Percentiles rank a stretch among this genome's conserved stretches.
These are phyloP conservation scores for Phyllachora maydis DNA, from an alignment of 2,329 filamentous ascomycete genomes.

Conservation along the genomic window DNA sequence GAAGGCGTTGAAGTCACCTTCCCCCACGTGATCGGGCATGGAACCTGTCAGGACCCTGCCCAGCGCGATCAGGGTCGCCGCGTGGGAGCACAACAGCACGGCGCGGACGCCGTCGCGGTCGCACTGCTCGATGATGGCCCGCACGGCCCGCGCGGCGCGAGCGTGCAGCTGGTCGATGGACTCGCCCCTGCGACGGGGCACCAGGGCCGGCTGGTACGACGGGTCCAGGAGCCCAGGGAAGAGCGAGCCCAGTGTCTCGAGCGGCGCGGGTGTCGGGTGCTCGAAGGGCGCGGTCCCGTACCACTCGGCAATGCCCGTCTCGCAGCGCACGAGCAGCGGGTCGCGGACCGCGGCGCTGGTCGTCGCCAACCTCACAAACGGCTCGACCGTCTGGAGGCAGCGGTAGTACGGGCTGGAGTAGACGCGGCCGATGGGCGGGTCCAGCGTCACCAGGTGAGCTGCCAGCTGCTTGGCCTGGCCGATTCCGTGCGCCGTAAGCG, in stretches of 20 bases:
- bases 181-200: slow-evolving; percentile 58
- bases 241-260: slow-evolving; percentile 37
- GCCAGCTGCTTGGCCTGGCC: slow-evolving; percentile 65
- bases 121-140: slow-evolving; percentile 48
- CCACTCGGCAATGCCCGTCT: slow-evolving; percentile 59
- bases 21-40: slow-evolving; percentile 49
- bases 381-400: slow-evolving; percentile 66
- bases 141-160: slow-evolving; percentile 50
- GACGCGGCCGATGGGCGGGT: slow-evolving; percentile 51
- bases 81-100: slow-evolving; percentile 72
- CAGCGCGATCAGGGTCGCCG: slow-evolving; percentile 71
- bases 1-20: slow-evolving; percentile 68
- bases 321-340: slow-evolving; percentile 24
- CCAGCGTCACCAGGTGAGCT: slow-evolving; percentile 34
- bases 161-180: slow-evolving; percentile 61
- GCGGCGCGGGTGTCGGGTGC: slow-evolving; percentile 58
- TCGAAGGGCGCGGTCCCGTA: slow-evolving; percentile 73
- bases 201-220: slow-evolving; percentile 38
- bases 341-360: not conserved
- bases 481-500: slow-evolving; percentile 71
- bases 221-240: slow-evolving; percentile 42
- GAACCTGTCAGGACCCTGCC: slow-evolving; percentile 62
- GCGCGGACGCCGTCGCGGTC: slow-evolving; percentile 50
- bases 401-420: slow-evolving; percentile 80
- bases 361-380: slow-evolving; percentile 25